Evolutionary conservation across 2,329 filamentous ascomycete species (phyloP).

Genomic region (Penicillium sp.): DNA sequence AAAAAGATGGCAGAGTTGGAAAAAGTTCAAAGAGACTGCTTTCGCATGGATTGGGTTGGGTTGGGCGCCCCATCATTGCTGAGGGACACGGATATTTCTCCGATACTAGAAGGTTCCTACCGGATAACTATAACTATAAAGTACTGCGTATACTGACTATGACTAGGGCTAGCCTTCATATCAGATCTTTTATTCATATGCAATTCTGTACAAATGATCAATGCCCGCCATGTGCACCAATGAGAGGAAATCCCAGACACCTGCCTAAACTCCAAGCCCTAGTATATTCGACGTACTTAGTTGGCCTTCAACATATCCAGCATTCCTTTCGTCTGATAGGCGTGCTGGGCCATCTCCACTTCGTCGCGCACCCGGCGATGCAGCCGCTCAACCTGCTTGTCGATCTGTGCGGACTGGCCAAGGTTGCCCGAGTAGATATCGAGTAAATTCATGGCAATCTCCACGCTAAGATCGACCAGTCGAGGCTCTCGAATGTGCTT

Average conservation of each 20-base stretch:
- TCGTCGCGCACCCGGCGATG: slow-evolving; percentile 67
- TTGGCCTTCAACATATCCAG: slow-evolving; percentile 61
- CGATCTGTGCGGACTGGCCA: slow-evolving; percentile 66
- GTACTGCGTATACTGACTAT: too few relatives aligned
- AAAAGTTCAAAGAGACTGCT: not conserved
- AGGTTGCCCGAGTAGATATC: slow-evolving; percentile 83
- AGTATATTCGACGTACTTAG: slow-evolving; percentile 10
- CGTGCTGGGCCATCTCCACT: slow-evolving; percentile 77
- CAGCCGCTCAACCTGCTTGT: slow-evolving; percentile 63
- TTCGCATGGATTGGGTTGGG: not conserved
- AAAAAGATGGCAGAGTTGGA: too few relatives aligned
- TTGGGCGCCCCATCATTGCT: not conserved
- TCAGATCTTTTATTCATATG: slow-evolving; percentile 22
- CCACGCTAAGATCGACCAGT: slow-evolving; percentile 73
- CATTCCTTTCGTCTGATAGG: slow-evolving; percentile 80
- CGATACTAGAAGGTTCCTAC: not conserved
- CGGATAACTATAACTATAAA: too few relatives aligned
- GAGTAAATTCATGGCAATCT: slow-evolving; percentile 73
- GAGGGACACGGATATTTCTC: not conserved
- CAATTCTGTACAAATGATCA: slow-evolving; percentile 23
- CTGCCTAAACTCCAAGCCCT: slow-evolving; percentile 18
- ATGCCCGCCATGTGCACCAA: slow-evolving; percentile 27
- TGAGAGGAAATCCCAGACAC: slow-evolving; percentile 16
- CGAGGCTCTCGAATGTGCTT: slow-evolving; percentile 76
- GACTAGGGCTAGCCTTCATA: not conserved